Base-by-base conservation (phyloP, 2,329 filamentous ascomycete species). In the Diplodia intermedia region DNA sequence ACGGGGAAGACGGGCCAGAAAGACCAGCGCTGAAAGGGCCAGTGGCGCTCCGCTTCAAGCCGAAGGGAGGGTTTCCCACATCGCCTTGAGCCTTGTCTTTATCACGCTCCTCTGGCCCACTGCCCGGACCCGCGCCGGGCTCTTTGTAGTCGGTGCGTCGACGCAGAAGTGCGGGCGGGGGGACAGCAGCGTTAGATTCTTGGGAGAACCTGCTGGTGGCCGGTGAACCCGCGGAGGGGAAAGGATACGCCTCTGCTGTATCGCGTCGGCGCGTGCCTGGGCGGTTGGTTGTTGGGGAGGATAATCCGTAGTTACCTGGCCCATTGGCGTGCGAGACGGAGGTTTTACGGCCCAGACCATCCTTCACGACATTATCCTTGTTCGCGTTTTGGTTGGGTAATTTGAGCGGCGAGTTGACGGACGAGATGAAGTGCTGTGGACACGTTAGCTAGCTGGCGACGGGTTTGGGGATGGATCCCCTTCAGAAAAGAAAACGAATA, bases 321-420 rank as follows among this genome's bases (percentile, higher is more conserved):
- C 85, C 86, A 62, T 86, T 88, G 69, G 84, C 83, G n/a, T 84
- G 83, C 23, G 94, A 95, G 60, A 97, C 80, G 0, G 94, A 97
- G 18, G 89, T 85, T 81, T 97, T 97, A 68, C 94, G 91, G 33
- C 57, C 57, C 60, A 85, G 75, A 12, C 84, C 84, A 60, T 77
- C 86, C 78, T 79, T 86, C 78, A 78, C 86, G 77, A 78, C 85
- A 69, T 79, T 85, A 79, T 81, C 88, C 82, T 92, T 94, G 73
- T 83, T 85, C 29, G 82, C 78, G 70, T 83, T 86, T 75, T 92
- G 90, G 38, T 89, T 87, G 23, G 92, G 91, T 9, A 92, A 91
- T 80, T 98, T 98, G 72, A 97, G 84, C 40, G 93, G 91, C 43
- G 95, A 97, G 79, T 98, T 99, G 76, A 99, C 93, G 71, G 96